Evolutionary conservation across 495 filamentous ascomycete genomes (phyloP).

Genomic region (Aspergillus nidulans): DNA sequence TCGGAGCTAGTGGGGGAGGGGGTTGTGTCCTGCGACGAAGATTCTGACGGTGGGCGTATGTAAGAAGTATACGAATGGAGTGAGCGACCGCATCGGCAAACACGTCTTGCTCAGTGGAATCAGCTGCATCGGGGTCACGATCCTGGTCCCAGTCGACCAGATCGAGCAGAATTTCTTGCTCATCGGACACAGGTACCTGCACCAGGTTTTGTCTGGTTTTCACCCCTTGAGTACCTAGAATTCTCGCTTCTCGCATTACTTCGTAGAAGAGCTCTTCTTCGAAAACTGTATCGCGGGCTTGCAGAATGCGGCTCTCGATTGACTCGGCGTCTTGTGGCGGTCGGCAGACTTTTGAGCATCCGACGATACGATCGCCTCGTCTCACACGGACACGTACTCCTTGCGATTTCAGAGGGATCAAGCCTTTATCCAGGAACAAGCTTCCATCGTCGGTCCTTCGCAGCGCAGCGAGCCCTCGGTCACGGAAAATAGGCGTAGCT

Average conservation of each 20-base stretch:
- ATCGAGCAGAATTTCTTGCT: slow-evolving; percentile 58
- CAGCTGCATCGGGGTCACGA: background rate
- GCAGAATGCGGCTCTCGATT: slow-evolving; percentile 64
- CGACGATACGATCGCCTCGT: slow-evolving; percentile 35
- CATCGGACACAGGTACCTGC: slow-evolving; percentile 49
- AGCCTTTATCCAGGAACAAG: slow-evolving; percentile 67
- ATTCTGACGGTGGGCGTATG: slow-evolving; percentile 65
- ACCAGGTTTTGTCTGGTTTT: slow-evolving; percentile 54
- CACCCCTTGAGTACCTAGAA: slow-evolving; percentile 61
- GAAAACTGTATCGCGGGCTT: slow-evolving; percentile 82
- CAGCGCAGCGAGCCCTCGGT: slow-evolving; percentile 73
- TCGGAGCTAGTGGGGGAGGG: slow-evolving; percentile 53
- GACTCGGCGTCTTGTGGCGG: slow-evolving; percentile 28
- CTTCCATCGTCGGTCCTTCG: slow-evolving; percentile 68
- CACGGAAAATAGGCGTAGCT: slow-evolving; percentile 70
- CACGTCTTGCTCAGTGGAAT: slow-evolving; percentile 21
- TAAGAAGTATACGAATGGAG: slow-evolving; percentile 65
- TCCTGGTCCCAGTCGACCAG: slow-evolving; percentile 55
- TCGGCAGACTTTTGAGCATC: slow-evolving; percentile 37
- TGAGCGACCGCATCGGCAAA: slow-evolving; percentile 55
- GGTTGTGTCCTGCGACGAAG: slow-evolving; percentile 56
- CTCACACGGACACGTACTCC: slow-evolving; percentile 59
- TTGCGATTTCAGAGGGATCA: slow-evolving; percentile 51
- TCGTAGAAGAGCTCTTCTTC: slow-evolving; percentile 95
- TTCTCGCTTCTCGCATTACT: slow-evolving; percentile 72